phyloP scores from a whole-genome alignment of 345 rosid genomes.

The Garcia nutans region DNA sequence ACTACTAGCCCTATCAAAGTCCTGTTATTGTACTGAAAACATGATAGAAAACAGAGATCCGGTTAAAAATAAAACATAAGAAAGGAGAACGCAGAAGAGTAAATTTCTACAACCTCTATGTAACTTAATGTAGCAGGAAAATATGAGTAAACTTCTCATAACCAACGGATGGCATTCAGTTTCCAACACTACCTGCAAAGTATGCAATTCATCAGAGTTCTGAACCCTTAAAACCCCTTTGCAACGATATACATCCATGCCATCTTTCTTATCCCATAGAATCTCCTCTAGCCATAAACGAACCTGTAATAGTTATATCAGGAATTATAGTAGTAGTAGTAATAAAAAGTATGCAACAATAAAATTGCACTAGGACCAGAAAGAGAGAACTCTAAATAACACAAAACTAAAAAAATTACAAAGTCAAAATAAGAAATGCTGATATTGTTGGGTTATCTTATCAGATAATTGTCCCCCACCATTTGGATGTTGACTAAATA shows the following conservation, averaged over 20 bases:
- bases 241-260: slow-evolving; percentile 85
- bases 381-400: not conserved
- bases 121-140: not conserved
- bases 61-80: not conserved
- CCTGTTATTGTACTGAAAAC: not conserved
- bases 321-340: not conserved
- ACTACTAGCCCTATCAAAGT: not conserved
- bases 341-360: not conserved
- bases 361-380: slow-evolving; percentile 1
- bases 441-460: not conserved
- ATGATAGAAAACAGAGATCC: not conserved
- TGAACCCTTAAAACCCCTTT: slow-evolving; percentile 71
- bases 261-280: slow-evolving; percentile 81
- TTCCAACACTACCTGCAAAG: slow-evolving; percentile 66
- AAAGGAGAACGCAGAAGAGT: not conserved
- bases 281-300: slow-evolving; percentile 88
- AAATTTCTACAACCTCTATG: not conserved
- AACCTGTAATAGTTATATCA: slow-evolving; percentile 41
- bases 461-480: not conserved
- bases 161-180: slow-evolving; percentile 7
- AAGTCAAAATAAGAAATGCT: not conserved
- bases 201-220: slow-evolving; percentile 74
- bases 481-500: not conserved
- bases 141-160: slow-evolving; percentile 5
- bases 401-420: not conserved